Evolutionary conservation across 352 stramenopile species (phyloP).

Genomic region (Globisporangium spinosum): DNA sequence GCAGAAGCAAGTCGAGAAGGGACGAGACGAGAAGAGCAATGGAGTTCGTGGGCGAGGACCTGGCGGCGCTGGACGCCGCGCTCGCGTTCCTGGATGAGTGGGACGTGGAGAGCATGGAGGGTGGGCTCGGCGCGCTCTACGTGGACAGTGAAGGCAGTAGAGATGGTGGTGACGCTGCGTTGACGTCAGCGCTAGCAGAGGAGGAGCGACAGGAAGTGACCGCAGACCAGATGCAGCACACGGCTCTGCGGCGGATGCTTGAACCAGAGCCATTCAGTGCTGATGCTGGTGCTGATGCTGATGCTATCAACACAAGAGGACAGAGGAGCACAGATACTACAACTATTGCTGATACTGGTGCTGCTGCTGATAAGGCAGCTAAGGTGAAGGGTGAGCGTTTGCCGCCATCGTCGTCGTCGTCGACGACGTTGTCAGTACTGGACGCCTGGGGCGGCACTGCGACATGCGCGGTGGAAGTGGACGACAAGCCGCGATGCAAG

Average conservation of each 20-base stretch:
- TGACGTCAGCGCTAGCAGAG: background rate
- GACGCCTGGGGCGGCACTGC: background rate
- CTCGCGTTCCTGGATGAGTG: conserved; percentile 21
- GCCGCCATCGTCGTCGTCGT: background rate
- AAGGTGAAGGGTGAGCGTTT: background rate
- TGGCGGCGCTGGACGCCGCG: conserved; percentile 16
- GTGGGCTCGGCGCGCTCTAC: background rate
- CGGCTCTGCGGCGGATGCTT: background rate
- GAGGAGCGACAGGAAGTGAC: background rate
- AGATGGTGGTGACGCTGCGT: background rate
- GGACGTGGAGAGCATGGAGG: conserved; percentile 11
- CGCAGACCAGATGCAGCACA: background rate
- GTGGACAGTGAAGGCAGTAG: background rate
- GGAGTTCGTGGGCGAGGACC: conserved; percentile 15
- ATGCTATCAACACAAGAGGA: background rate
- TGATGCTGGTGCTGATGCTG: background rate
- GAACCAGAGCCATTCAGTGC: background rate
- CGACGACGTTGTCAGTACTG: background rate
- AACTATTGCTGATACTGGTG: background rate
- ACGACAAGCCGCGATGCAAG: conserved; percentile 10
- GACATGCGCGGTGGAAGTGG: conserved; percentile 4
- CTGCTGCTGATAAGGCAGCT: background rate
- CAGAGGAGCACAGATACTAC: background rate
- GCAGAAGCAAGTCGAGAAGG: background rate
- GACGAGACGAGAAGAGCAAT: background rate